Evolutionary conservation across 345 rosid species (phyloP).

Genomic region (Eucalyptus pauciflora): DNA sequence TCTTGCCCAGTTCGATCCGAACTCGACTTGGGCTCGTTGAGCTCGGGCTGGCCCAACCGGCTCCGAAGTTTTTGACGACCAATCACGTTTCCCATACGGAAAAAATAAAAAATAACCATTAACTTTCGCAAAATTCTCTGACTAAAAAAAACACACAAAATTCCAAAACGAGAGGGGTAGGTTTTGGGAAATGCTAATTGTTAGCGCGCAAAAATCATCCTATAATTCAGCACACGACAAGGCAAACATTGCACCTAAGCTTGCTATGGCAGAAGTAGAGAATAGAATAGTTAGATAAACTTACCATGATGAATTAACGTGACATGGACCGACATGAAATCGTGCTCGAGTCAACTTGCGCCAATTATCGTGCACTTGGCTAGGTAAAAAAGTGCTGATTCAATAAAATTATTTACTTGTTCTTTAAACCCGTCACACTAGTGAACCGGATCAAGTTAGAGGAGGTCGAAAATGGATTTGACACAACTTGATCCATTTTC

Average conservation of each 20-base stretch:
- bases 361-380: background rate
- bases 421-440: background rate
- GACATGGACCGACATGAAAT: background rate
- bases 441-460: background rate
- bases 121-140: background rate
- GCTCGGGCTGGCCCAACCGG: background rate
- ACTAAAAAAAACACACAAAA: background rate
- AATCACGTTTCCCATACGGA: background rate
- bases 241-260: background rate
- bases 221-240: background rate
- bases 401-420: background rate
- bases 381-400: background rate
- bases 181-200: background rate
- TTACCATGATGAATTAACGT: background rate
- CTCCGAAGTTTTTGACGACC: background rate
- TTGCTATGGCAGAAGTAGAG: background rate
- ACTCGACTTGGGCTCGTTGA: background rate
- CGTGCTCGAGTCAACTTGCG: background rate
- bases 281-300: background rate
- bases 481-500: background rate
- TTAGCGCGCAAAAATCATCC: background rate
- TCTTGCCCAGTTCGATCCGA: background rate
- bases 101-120: background rate
- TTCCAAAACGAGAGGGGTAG: background rate
- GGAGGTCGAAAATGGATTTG: background rate